Evolutionary conservation across 2,329 filamentous ascomycete genomes (phyloP).

Genomic region (Penicillium corylophilum): DNA sequence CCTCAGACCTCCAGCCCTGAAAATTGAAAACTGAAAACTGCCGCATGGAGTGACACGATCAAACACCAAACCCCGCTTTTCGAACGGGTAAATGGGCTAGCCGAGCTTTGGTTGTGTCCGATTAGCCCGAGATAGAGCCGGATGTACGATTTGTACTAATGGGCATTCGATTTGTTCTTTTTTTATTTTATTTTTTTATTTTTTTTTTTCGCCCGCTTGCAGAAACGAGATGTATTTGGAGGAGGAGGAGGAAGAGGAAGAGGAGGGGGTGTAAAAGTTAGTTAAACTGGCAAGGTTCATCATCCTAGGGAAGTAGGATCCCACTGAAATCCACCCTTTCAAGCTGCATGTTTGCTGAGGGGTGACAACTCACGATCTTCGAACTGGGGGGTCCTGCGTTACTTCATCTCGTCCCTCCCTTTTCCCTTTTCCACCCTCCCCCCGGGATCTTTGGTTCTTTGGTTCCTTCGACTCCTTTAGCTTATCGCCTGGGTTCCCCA

Average conservation of each 20-base stretch:
- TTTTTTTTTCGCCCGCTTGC: neutral
- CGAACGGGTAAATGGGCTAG: neutral
- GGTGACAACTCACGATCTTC: neutral
- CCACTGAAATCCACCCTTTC: neutral
- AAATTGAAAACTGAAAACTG: neutral
- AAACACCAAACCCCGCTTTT: slow-evolving; percentile 8
- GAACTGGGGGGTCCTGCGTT: slow-evolving; percentile 2
- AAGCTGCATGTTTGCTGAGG: neutral
- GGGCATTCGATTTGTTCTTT: slow-evolving; percentile 1
- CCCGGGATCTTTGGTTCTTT: neutral
- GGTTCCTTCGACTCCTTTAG: neutral
- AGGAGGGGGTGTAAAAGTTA: too few relatives aligned
- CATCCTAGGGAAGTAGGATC: too few relatives aligned
- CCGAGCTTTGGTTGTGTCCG: neutral
- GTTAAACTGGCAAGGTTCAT: too few relatives aligned
- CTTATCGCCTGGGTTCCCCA: neutral
- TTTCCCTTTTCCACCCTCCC: slow-evolving; percentile 5
- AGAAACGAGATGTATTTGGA: neutral
- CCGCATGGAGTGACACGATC: neutral
- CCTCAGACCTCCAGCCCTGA: too few relatives aligned
- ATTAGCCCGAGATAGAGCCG: slow-evolving; percentile 5
- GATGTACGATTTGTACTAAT: neutral
- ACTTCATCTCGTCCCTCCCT: slow-evolving; percentile 6
- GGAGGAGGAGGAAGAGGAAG: too few relatives aligned
- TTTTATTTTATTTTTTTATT: neutral